These are phyloP conservation scores for Pleurotus platypus DNA, from an alignment of 768 basidiomycete species.

Conservation along the genomic window DNA sequence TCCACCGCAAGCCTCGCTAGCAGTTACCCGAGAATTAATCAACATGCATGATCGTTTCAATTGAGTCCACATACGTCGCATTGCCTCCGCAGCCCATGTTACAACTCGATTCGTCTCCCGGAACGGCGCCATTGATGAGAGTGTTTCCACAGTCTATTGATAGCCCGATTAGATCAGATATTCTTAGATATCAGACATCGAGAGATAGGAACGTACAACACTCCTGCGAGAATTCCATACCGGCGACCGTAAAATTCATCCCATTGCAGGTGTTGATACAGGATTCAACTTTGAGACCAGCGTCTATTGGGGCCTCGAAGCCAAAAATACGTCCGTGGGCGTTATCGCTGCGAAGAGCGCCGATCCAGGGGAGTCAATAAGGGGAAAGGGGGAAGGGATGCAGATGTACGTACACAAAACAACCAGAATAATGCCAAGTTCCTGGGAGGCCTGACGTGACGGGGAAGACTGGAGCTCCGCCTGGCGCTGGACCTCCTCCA, in stretches of 20 bases:
- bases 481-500: slow-evolving; percentile 24
- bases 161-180: not conserved
- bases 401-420: slow-evolving; percentile 54
- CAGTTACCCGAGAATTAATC: not conserved
- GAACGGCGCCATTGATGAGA: slow-evolving; percentile 57
- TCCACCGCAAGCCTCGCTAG: slow-evolving; percentile 69
- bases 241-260: slow-evolving; percentile 63
- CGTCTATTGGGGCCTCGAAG: slow-evolving; percentile 28
- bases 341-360: slow-evolving; percentile 42
- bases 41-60: not conserved
- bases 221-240: slow-evolving; percentile 55
- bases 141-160: slow-evolving; percentile 65
- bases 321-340: slow-evolving; percentile 60
- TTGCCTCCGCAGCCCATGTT: slow-evolving; percentile 75
- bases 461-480: slow-evolving; percentile 29
- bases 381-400: not conserved
- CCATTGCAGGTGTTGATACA: slow-evolving; percentile 60
- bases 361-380: not conserved
- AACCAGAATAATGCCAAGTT: slow-evolving; percentile 58
- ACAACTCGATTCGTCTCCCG: slow-evolving; percentile 49
- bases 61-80: slow-evolving; percentile 40
- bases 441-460: slow-evolving; percentile 50
- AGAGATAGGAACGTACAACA: slow-evolving; percentile 36
- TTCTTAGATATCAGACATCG: not conserved
- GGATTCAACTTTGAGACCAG: slow-evolving; percentile 45